Percentiles rank a stretch among this genome's conserved stretches.
These are phyloP conservation scores for Heliamphora pulchella DNA, from an alignment of 179 eudicot species.

Conservation along the genomic window DNA sequence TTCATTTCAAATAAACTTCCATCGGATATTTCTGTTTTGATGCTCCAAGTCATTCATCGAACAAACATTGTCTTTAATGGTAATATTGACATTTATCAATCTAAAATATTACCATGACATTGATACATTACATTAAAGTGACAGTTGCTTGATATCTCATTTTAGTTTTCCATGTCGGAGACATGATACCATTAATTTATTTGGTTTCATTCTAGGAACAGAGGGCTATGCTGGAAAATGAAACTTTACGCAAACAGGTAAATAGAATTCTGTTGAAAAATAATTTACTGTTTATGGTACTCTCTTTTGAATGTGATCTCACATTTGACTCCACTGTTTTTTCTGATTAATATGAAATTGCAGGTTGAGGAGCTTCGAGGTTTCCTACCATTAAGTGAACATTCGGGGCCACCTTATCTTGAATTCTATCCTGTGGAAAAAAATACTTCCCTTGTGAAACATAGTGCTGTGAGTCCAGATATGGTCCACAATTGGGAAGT, in stretches of 20 bases:
- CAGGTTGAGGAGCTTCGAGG: slow-evolving; percentile 60
- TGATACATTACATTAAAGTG: not conserved
- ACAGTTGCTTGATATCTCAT: not conserved
- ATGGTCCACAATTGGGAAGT: slow-evolving; percentile 23
- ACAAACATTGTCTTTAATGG: not conserved
- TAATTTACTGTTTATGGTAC: not conserved
- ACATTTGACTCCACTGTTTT: not conserved
- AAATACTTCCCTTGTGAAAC: slow-evolving; percentile 23
- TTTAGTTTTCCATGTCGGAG: too few relatives aligned
- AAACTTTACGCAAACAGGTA: slow-evolving; percentile 59
- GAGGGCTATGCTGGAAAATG: slow-evolving; percentile 52
- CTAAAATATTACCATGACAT: not conserved
- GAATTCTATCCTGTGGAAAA: slow-evolving; percentile 29
- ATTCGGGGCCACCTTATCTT: slow-evolving; percentile 28
- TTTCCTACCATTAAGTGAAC: slow-evolving; percentile 26
- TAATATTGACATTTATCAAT: not conserved
- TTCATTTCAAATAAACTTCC: not conserved
- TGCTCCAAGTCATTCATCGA: not conserved
- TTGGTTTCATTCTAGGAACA: slow-evolving; percentile 41
- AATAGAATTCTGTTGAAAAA: not conserved
- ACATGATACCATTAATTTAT: not conserved
- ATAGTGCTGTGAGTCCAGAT: slow-evolving; percentile 28
- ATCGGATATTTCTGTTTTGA: not conserved
- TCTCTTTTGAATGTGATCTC: not conserved
- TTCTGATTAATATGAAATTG: not conserved